Evolutionary conservation across 176 grass and related monocot species (phyloP).

Genomic region (Triticum aestivum): DNA sequence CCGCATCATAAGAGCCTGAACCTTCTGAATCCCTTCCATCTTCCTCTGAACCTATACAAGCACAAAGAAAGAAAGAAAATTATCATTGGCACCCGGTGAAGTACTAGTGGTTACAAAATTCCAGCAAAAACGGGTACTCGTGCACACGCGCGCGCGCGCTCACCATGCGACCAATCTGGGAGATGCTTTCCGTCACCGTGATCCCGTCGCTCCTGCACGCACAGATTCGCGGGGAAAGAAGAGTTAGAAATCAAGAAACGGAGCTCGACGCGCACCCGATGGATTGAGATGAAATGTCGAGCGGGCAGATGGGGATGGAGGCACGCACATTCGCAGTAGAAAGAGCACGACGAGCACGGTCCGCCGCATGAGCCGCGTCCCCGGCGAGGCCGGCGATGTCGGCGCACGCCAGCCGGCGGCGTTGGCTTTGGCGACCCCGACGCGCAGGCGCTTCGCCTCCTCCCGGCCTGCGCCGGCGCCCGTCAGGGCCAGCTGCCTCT

Average conservation of each 20-base stretch:
- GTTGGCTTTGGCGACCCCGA: background rate
- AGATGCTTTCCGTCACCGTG: background rate
- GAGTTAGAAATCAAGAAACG: background rate
- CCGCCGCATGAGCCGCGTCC: background rate
- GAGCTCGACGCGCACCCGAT: background rate
- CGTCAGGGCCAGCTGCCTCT: constrained; percentile 2
- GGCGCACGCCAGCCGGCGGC: background rate
- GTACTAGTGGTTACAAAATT: background rate
- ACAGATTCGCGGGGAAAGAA: background rate
- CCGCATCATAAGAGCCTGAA: background rate
- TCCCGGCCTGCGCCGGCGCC: background rate
- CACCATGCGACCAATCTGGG: constrained; percentile 17
- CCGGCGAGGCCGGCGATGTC: background rate
- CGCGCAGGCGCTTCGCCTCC: background rate
- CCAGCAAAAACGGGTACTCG: background rate
- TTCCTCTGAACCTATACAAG: background rate
- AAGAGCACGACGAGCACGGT: constrained; percentile 26
- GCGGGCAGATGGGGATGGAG: background rate
- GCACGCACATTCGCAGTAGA: constrained; percentile 1
- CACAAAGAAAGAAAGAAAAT: background rate
- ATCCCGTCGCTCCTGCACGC: background rate
- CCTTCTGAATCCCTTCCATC: background rate
- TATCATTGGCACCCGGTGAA: background rate
- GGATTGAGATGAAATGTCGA: background rate
- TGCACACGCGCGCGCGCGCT: background rate